Evolutionary conservation across 2,329 filamentous ascomycete species (phyloP), one percentile per base, ranked within the genome.

Genomic region (Pseudogymnoascus sp.): DNA sequence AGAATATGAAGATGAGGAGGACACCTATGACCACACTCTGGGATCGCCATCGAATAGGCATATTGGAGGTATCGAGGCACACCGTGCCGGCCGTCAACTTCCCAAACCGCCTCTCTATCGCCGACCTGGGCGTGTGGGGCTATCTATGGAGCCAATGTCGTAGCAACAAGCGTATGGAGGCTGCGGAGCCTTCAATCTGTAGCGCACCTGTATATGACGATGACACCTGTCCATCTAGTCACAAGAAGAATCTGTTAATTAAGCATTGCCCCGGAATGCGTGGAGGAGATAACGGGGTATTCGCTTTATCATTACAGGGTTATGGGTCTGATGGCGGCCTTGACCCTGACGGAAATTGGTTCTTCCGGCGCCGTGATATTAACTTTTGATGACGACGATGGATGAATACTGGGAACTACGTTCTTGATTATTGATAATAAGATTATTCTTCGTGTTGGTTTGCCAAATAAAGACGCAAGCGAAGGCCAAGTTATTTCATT

Each of bases 281-380:
- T 3, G 28, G 12, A 33, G 15, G 47, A 20, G 47, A 53, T 53
- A 53, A 20, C 47, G 33, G 33, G 47, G 18, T 14, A 20, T n/a
- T 33, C 43, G 11, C 47, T 53, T 53, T 53, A 53, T 53, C 47
- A 25, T 53, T 53, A 9, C 47, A 53, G 47, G 47, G 47, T 53
- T 20, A 53, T 53, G 28, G 47, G 28, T 20, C 39, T 53, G 47
- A 20, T 35, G 47, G 18, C 15, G 9, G 28, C 4, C 33, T 53
- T 53, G 47, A 53, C 47, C 47, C 47, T 53, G 28, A 11, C 28
- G 47, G 47, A 53, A 2, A 53, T 33, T 33, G 28, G 28, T 33
- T 53, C 11, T 33, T 53, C 47, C 47, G 15, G 28, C 3, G 14
- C 47, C 47, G 47, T 18, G 47, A 33, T 53, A 53, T 33, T 53